phyloP scores from a whole-genome alignment of 2,329 filamentous ascomycete genomes.

The Aspergillus hortae region DNA sequence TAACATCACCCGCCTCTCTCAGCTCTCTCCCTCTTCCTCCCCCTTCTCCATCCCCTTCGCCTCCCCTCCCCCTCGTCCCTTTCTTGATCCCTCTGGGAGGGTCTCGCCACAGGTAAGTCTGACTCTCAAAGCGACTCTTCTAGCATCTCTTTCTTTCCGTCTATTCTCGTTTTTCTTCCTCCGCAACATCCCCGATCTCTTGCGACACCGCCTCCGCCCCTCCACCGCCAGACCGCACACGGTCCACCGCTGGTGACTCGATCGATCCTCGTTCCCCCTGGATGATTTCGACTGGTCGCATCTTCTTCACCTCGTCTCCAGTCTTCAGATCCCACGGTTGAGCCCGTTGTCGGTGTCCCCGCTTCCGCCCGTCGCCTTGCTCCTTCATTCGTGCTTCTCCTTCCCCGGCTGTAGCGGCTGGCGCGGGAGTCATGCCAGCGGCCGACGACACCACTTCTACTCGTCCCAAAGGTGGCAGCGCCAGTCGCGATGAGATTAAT shows the following conservation, averaged over 20 bases:
- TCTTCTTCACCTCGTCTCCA: neutral
- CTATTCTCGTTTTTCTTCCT: conserved; percentile 5
- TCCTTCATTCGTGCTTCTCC: conserved; percentile 17
- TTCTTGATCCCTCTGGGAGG: conserved; percentile 21
- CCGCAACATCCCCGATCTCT: conserved; percentile 16
- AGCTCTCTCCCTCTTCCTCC: conserved; percentile 1
- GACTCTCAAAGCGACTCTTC: neutral
- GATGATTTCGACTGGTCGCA: conserved; percentile 10
- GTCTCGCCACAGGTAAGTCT: conserved; percentile 19
- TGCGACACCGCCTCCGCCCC: conserved; percentile 37
- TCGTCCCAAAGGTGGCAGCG: conserved; percentile 36
- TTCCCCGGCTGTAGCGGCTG: conserved; percentile 15
- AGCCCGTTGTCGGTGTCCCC: conserved; percentile 4
- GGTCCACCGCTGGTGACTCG: conserved; percentile 14
- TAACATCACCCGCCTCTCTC: conserved; percentile 4
- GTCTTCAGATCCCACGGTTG: neutral
- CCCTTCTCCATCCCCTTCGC: conserved; percentile 4
- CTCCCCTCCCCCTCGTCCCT: conserved; percentile 2
- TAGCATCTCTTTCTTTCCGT: conserved; percentile 6
- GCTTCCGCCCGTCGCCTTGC: conserved; percentile 11
- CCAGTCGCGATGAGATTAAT: conserved; percentile 69
- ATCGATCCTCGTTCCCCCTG: conserved; percentile 3
- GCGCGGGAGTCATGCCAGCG: conserved; percentile 34
- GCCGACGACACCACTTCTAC: conserved; percentile 37
- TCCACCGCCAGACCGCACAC: conserved; percentile 15